Evolutionary conservation across 2,329 filamentous ascomycete species (phyloP), one percentile per base, ranked within the genome.

Genomic region (Claviceps maximensis): DNA sequence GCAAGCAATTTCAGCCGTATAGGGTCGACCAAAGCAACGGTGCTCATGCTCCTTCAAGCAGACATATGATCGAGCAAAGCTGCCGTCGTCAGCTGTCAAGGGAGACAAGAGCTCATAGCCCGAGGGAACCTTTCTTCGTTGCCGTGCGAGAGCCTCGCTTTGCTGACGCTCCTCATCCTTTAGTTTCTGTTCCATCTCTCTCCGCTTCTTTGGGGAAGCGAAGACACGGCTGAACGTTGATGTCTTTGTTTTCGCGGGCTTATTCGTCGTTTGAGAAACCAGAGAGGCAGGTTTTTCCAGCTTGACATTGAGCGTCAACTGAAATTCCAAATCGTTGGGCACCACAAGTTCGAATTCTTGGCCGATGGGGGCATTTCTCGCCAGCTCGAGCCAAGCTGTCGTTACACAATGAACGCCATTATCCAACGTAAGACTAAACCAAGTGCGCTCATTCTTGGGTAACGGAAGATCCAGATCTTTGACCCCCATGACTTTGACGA

Each of bases 341-440:
- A 98, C 93, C 33, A 97, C 90, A 46, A 98, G 82, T 71, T 98
- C 93, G 61, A 98, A 98, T 66, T 98, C 93, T 65, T 98, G 93
- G 7, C 91, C 93, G 60, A 98, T 97, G 0, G 93, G 89, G 2
- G 93, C 91, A 55, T 87, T 91, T 60, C 87, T 86, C 21, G 89
- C 89, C 55, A 98, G 76, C 67, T 98, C 93, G 9, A 97, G 76
- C 87, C 89, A 96, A 0, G 89, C 85, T 3, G 93, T 98, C 0
- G 93, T 98, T 17, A 98, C 93, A 63, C 93, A 98, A 67, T 98
- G 93, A 1, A 98, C 81, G 27, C 93, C 93, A 58, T 98, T 98
- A 69, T 98, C 93, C n/a, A 98, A 78, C 0, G 93, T 98, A 12
- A 98, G 78, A 61, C 91, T 90, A 72, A 98, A 98, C 79, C 88